Evolutionary conservation across 192 early-diverging fungal species (phyloP).

Genomic region (Ambispora gerdemannii): DNA sequence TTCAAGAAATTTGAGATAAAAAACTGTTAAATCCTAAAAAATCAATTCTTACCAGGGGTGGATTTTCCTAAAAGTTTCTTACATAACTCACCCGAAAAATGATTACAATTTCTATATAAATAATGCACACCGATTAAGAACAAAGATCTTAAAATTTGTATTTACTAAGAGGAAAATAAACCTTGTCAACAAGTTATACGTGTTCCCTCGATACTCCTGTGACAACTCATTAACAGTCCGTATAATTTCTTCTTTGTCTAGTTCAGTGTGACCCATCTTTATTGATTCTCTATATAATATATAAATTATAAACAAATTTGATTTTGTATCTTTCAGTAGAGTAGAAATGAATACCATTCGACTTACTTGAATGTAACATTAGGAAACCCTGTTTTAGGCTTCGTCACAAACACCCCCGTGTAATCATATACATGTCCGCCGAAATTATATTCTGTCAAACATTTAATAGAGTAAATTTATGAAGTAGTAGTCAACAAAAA

Average conservation of each 20-base stretch:
- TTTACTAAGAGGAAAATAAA: not conserved
- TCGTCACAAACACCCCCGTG: conserved; percentile 43
- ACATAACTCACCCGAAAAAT: conserved; percentile 24
- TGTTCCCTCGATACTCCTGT: conserved; percentile 19
- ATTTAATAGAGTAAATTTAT: not conserved
- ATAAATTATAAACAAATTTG: not conserved
- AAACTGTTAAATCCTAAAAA: not conserved
- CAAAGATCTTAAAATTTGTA: not conserved
- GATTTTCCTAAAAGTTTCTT: conserved; percentile 15
- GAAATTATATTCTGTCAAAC: conserved; percentile 48
- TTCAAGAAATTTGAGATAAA: not conserved
- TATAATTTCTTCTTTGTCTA: conserved; percentile 22
- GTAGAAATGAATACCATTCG: not conserved
- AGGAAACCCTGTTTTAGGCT: conserved; percentile 38
- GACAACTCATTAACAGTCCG: conserved; percentile 19
- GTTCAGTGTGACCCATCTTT: conserved; percentile 9
- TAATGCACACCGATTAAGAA: not conserved
- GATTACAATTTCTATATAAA: conserved; percentile 28
- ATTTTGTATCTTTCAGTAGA: not conserved
- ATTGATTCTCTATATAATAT: conserved; percentile 16
- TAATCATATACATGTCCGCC: conserved; percentile 45
- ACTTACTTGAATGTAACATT: conserved; percentile 44
- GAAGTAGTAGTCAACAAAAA: not conserved
- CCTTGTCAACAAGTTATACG: conserved; percentile 24
- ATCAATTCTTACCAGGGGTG: conserved; percentile 22